A percentile compares a stretch with the other conserved stretches of the same genome.
phyloP scores from a whole-genome alignment of 768 basidiomycete genomes.

The Russula dissimulans region DNA sequence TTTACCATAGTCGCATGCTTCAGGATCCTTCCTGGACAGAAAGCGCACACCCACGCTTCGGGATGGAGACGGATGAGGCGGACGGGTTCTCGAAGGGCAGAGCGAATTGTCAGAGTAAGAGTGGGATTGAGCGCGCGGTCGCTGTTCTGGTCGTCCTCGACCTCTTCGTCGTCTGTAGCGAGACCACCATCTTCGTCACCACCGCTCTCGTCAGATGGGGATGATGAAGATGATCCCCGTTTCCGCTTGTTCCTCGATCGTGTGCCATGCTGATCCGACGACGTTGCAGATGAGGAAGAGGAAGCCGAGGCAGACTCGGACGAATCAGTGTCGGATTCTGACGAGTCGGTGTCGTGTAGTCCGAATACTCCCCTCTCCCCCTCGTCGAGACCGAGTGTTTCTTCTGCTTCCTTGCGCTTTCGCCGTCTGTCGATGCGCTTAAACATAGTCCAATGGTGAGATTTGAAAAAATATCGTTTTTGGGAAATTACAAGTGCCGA shows the following conservation, averaged over 20 bases:
- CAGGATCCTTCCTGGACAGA: constrained; percentile 67
- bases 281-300: constrained; percentile 6
- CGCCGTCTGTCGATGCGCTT: constrained; percentile 67
- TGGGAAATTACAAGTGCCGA: too few relatives aligned
- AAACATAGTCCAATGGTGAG: constrained; percentile 42
- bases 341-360: constrained; percentile 66
- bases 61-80: constrained; percentile 50
- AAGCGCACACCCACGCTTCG: constrained; percentile 47
- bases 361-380: constrained; percentile 56
- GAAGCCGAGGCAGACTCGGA: constrained; percentile 23
- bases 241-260: constrained; percentile 4
- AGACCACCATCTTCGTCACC: constrained; percentile 18
- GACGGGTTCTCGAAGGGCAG: constrained; percentile 56
- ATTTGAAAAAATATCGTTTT: too few relatives aligned
- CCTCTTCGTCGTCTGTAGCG: constrained; percentile 22
- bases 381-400: constrained; percentile 52
- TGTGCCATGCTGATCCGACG: not conserved
- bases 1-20: constrained; percentile 48
- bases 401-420: constrained; percentile 51
- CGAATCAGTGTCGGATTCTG: constrained; percentile 47
- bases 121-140: constrained; percentile 28
- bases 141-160: constrained; percentile 20
- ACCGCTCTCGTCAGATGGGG: constrained; percentile 27
- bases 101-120: constrained; percentile 39
- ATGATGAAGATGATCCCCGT: not conserved